A percentile compares a stretch with the other conserved stretches of the same genome.
phyloP scores from a whole-genome alignment of 1,284 basidiomycete genomes.

The Exsudoporus floridanus region DNA sequence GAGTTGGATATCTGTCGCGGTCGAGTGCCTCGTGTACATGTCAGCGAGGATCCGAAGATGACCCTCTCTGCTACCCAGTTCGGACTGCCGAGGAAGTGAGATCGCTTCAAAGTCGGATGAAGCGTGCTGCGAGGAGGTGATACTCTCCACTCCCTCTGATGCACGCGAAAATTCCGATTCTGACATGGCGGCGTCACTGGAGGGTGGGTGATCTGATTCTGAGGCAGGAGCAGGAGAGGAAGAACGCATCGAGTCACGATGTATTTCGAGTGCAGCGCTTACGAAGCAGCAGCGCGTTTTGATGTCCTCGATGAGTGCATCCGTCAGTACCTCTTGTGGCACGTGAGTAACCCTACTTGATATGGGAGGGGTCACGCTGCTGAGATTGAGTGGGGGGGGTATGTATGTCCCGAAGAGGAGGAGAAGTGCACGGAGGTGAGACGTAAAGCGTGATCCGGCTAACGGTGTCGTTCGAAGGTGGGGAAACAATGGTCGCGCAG shows the following conservation, averaged over 20 bases:
- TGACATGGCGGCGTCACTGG: conserved; percentile 54
- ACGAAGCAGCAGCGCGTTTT: conserved; percentile 84
- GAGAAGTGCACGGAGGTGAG: conserved; percentile 75
- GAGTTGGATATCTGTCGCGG: conserved; percentile 68
- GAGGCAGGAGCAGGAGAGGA: conserved; percentile 43
- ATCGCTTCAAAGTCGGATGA: conserved; percentile 62
- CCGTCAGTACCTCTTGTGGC: conserved; percentile 72
- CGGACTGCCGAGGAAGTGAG: conserved; percentile 38
- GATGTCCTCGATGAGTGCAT: conserved; percentile 76
- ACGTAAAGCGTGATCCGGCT: conserved; percentile 73
- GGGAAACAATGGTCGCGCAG: conserved; percentile 81
- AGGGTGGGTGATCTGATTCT: conserved; percentile 56
- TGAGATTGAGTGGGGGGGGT: conserved; percentile 71
- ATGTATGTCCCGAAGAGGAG: conserved; percentile 79
- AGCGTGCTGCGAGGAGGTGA: conserved; percentile 47
- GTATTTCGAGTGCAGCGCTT: conserved; percentile 50
- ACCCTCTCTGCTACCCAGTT: conserved; percentile 39
- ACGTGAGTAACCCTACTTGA: conserved; percentile 63
- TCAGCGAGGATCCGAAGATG: conserved; percentile 63
- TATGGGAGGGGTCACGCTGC: conserved; percentile 59
- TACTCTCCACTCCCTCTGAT: conserved; percentile 51
- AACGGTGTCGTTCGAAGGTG: conserved; percentile 80
- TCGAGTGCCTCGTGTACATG: conserved; percentile 71
- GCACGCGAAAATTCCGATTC: conserved; percentile 65
- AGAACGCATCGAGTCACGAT: conserved; percentile 39